Evolutionary conservation across 2,329 filamentous ascomycete species (phyloP), one percentile per base, ranked within the genome.

Genomic region (Alternaria ventricosa): DNA sequence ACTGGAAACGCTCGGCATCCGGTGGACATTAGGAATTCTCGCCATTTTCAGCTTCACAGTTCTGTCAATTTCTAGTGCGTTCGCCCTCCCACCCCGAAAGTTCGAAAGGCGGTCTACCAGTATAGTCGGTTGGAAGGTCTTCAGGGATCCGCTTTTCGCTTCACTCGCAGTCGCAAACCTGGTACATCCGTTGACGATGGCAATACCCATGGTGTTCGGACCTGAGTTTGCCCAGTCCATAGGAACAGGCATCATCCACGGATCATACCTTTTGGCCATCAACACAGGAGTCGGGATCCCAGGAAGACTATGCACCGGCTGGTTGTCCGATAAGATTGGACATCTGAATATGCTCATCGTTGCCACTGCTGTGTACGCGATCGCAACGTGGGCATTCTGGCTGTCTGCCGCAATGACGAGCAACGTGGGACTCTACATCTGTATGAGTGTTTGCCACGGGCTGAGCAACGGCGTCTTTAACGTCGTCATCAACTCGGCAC

Each of bases 191-290:
- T 81, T 83, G 47, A 83, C 82, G 5, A 81, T 83, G 46, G 79
- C 81, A 54, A 78, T 84, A 10, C 84, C 84, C 0, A 75, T 85
- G n/a, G 79, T 80, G 0, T 86, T 86, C 61, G 78, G 86, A 43
- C 79, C 83, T 0, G 82, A 83, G 13, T 86, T 85, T 67, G 82
- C 80, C 9, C 79, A 83, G 2, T 75, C 77, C 0, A 69, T 86
- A 3, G 84, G 84, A 1, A 79, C 81, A 60, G 78, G 75, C 0
- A 74, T 82, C 5, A 71, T 76, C 10, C 76, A 78, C 13, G 84
- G 82, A 3, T 83, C 84, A 28, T 79, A 79, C 12, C 71, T 85
- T 18, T 74, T 86, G 15, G 83, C 84, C 6, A 73, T 80, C 23
- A 81, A 78, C 65, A 86, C 83, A 66, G 82, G 78, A 6, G 79